A percentile compares a stretch with the other conserved stretches of the same genome.
Conservation (phyloP, 306 rosid genomes). For the Vachellia collinsii region DNA sequence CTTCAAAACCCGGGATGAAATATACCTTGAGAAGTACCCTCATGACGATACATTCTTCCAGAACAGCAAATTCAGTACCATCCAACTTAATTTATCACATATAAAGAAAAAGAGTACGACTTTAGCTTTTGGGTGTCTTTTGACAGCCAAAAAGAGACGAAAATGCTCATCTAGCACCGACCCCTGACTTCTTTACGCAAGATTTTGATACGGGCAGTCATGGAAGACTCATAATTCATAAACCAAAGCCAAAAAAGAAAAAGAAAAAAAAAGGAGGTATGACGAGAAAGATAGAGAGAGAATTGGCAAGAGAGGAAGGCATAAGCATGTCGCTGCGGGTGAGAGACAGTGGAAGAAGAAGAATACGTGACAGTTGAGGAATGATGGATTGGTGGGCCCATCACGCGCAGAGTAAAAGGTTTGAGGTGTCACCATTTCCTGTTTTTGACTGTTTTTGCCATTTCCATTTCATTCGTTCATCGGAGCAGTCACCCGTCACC, state of each 20-base stretch:
- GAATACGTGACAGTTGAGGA: slow-evolving; percentile 74
- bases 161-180: slow-evolving; percentile 69
- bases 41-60: slow-evolving; percentile 10
- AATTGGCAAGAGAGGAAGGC: slow-evolving; percentile 15
- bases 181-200: slow-evolving; percentile 54
- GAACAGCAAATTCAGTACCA: slow-evolving; percentile 15
- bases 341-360: slow-evolving; percentile 57
- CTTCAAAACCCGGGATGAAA: neutral
- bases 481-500: slow-evolving; percentile 38
- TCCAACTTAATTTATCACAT: slow-evolving; percentile 6
- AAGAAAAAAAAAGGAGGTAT: slow-evolving; percentile 28
- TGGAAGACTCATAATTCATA: slow-evolving; percentile 65
- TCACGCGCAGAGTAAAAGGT: slow-evolving; percentile 23
- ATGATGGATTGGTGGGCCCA: slow-evolving; percentile 50
- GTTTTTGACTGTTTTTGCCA: slow-evolving; percentile 17
- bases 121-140: slow-evolving; percentile 53
- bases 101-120: slow-evolving; percentile 20
- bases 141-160: slow-evolving; percentile 64
- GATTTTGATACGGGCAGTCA: slow-evolving; percentile 61
- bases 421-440: slow-evolving; percentile 40
- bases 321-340: slow-evolving; percentile 51
- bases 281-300: slow-evolving; percentile 34
- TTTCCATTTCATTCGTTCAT: slow-evolving; percentile 25
- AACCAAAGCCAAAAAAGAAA: slow-evolving; percentile 35
- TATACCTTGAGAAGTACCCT: slow-evolving; percentile 17